These are phyloP conservation scores for Grigorovia humatica DNA, from an alignment of 805 yeast species.

Conservation along the genomic window DNA sequence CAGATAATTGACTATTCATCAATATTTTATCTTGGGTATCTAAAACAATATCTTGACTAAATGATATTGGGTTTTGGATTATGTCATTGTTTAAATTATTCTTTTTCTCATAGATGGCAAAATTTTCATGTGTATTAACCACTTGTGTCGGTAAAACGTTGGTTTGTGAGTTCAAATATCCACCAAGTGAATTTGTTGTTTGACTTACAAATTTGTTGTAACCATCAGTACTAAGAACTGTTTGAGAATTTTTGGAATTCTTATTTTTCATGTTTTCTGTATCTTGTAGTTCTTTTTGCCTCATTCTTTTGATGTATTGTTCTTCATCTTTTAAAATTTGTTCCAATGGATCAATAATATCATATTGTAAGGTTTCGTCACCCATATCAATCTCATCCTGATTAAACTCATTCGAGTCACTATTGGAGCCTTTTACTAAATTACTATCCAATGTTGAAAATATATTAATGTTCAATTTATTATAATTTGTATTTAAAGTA, in stretches of 20 bases:
- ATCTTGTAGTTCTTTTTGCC: neutral
- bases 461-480: slow-evolving; percentile 25
- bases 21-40: neutral
- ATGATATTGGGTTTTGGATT: neutral
- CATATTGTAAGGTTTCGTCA: slow-evolving; percentile 1
- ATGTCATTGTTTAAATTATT: neutral
- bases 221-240: no score
- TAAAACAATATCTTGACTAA: neutral
- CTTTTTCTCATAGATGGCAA: neutral
- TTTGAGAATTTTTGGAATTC: neutral
- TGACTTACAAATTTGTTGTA: slow-evolving; percentile 13
- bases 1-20: neutral
- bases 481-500: slow-evolving; percentile 24
- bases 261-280: neutral
- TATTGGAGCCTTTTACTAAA: neutral
- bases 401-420: slow-evolving; percentile 6
- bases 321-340: neutral
- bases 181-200: slow-evolving; percentile 25
- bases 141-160: slow-evolving; percentile 26
- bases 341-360: slow-evolving; percentile 26
- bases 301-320: neutral
- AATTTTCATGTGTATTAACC: neutral
- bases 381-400: slow-evolving; percentile 1
- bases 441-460: slow-evolving; percentile 13
- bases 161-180: slow-evolving; percentile 19